Percentiles rank a stretch among this genome's conserved stretches.
Conservation (phyloP, 176 grass and related monocot species). For the bread wheat (Triticum aestivum) region IWGSC_CS_RefSeq_v2.1 NC_057809.1:65935365-65935864, state of each 20-base stretch:
- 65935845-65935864: slow-evolving; percentile 35
- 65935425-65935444: background rate
- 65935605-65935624: slow-evolving; percentile 72
- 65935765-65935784: background rate
- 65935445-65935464: background rate
- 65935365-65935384: background rate
- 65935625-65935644: slow-evolving; percentile 64
- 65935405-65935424: background rate
- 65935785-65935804: slow-evolving; percentile 14
- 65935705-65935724: slow-evolving; percentile 57
- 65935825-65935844: slow-evolving; percentile 4
- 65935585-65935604: slow-evolving; percentile 91
- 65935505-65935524: slow-evolving; percentile 11
- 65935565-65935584: slow-evolving; percentile 53
- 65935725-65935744: slow-evolving; percentile 38
- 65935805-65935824: background rate
- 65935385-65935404: background rate
- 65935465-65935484: background rate
- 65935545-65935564: slow-evolving; percentile 58
- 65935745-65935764: slow-evolving; percentile 77
- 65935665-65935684: slow-evolving; percentile 60
- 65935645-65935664: slow-evolving; percentile 68
- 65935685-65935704: slow-evolving; percentile 52
- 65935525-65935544: slow-evolving; percentile 6
- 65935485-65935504: background rate